phyloP scores from a whole-genome alignment of 2,329 filamentous ascomycete species.

The Clarireedia hainanense region DNA sequence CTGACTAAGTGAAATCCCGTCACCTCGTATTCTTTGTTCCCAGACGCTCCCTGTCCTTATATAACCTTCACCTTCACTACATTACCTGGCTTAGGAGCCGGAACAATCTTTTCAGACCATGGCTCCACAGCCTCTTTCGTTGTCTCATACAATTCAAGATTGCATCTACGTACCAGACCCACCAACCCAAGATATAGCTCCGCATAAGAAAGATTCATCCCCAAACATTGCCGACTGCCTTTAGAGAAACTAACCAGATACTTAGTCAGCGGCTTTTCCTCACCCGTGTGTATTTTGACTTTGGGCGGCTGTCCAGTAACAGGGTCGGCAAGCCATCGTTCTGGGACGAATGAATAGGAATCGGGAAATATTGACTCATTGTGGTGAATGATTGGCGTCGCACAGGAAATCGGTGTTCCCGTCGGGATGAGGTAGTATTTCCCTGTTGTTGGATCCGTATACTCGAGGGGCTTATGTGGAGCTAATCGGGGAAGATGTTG shows the following conservation, averaged over 20 bases:
- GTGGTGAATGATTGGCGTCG: conserved; percentile 33
- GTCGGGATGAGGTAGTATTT: conserved; percentile 13
- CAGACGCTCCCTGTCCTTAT: neutral
- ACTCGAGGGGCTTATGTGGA: conserved; percentile 14
- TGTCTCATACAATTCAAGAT: conserved; percentile 3
- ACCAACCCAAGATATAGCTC: conserved; percentile 8
- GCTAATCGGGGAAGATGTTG: conserved; percentile 24
- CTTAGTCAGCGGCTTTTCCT: conserved; percentile 11
- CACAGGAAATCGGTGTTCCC: conserved; percentile 34
- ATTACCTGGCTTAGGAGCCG: neutral
- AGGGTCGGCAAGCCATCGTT: conserved; percentile 34
- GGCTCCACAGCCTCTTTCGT: neutral
- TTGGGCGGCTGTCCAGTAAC: neutral
- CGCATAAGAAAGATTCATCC: conserved; percentile 22
- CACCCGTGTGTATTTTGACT: neutral
- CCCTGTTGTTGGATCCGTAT: conserved; percentile 13
- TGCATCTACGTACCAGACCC: neutral
- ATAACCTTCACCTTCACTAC: conserved; percentile 5
- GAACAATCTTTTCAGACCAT: neutral
- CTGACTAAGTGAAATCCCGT: too few relatives aligned
- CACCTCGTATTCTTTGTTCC: too few relatives aligned
- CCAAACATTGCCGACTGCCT: conserved; percentile 36
- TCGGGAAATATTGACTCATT: conserved; percentile 33
- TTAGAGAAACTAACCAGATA: conserved; percentile 37
- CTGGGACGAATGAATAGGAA: conserved; percentile 33